Evolutionary conservation across 2,329 filamentous ascomycete species (phyloP), one percentile per base, ranked within the genome.

Genomic region (Fusarium xyrophilum): DNA sequence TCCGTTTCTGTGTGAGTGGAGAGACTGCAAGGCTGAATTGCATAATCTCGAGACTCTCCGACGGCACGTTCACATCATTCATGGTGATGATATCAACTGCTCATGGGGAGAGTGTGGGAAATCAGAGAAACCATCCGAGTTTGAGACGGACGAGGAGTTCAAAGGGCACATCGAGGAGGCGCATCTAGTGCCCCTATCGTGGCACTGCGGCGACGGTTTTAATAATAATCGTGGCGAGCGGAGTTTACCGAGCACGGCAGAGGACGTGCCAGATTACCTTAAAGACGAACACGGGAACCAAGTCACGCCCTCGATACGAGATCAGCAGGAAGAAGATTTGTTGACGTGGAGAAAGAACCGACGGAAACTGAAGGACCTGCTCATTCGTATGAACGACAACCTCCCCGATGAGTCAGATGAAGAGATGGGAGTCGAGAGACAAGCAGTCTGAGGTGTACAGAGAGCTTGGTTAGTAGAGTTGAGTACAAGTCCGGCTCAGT

Each of bases 11-110:
- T 90, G 88, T 75, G 86, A 89, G 74, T 90, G 88, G 88, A 67
- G 77, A 25, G 79, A 79, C 0, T 90, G 88, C 71, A 82, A 80
- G 32, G 88, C 88, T 6, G 85, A 89, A 76, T 78, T 90, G 46
- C 86, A 89, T 52, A 90, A 90, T 70, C 76, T 89, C 59, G 84
- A 85, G 15, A 90, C 87, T 13, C 75, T 90, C 40, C 80, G 84
- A 27, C 79, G 78, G 57, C 88, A 90, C 67, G 76, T 90, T 17
- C 73, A 76, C 21, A 69, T 81, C 17, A 80, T 88, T 5, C 88
- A 90, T 72, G 79, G 68, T 2, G 43, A 64, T n/a, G 58, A 56
- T 17, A 27, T 42, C 5, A n/a, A 47, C 14, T 81, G 78, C 43
- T 59, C 60, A 0, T 81, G 79, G 79, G 75, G 72, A 11, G 73